phyloP scores from a whole-genome alignment of 495 filamentous ascomycete species.

The Tuber aestivum region DNA sequence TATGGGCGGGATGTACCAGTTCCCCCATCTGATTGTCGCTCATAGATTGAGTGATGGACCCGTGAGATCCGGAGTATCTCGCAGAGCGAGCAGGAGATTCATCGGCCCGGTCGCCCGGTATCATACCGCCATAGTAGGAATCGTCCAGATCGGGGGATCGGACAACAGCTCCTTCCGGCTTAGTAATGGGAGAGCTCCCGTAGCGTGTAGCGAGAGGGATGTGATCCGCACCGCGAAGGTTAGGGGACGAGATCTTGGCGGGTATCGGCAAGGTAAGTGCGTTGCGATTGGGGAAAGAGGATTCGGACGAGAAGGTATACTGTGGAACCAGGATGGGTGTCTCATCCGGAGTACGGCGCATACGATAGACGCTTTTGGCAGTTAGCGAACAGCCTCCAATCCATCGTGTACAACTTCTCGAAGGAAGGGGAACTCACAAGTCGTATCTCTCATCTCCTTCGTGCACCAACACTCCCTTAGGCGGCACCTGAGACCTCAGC shows the following conservation, averaged over 20 bases:
- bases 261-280: slow-evolving; percentile 30
- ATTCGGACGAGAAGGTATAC: slow-evolving; percentile 31
- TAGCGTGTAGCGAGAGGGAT: slow-evolving; percentile 25
- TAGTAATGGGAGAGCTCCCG: slow-evolving; percentile 31
- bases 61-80: slow-evolving; percentile 16
- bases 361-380: slow-evolving; percentile 35
- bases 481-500: slow-evolving; percentile 34
- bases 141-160: slow-evolving; percentile 23
- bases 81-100: slow-evolving; percentile 27
- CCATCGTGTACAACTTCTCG: neutral
- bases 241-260: slow-evolving; percentile 18
- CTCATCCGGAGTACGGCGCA: slow-evolving; percentile 39
- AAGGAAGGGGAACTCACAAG: slow-evolving; percentile 29
- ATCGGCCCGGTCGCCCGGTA: slow-evolving; percentile 19
- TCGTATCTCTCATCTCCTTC: slow-evolving; percentile 36
- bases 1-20: slow-evolving; percentile 34
- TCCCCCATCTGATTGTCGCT: slow-evolving; percentile 25
- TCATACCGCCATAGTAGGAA: slow-evolving; percentile 14
- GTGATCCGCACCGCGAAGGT: neutral
- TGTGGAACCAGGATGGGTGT: slow-evolving; percentile 39
- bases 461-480: slow-evolving; percentile 37
- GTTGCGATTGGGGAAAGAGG: slow-evolving; percentile 40
- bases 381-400: slow-evolving; percentile 19
- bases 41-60: slow-evolving; percentile 21
- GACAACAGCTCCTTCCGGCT: slow-evolving; percentile 22